Conservation (phyloP, 805 yeast genomes). For the Cyberlindnera bimundalis region DNA sequence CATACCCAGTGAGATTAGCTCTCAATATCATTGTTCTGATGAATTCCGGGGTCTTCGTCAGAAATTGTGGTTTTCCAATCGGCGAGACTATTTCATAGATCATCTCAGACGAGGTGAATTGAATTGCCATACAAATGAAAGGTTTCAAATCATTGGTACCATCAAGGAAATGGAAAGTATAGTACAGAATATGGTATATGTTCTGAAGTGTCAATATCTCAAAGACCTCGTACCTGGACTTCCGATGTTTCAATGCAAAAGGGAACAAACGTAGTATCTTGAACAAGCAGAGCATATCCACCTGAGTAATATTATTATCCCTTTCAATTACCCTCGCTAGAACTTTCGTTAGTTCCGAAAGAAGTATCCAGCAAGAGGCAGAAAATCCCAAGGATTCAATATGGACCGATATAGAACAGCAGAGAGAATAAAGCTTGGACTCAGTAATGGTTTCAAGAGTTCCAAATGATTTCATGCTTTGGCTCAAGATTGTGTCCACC, state of each 20-base stretch:
- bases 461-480: conserved; percentile 7
- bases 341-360: conserved; percentile 14
- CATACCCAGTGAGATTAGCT: conserved; percentile 16
- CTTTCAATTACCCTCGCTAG: conserved; percentile 7
- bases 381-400: conserved; percentile 10
- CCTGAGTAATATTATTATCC: conserved; percentile 15
- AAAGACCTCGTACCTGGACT: conserved; percentile 14
- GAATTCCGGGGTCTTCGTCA: conserved; percentile 18
- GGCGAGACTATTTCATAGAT: conserved; percentile 10
- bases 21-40: conserved; percentile 16
- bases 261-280: conserved; percentile 17
- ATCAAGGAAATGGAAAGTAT: conserved; percentile 9
- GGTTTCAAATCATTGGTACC: conserved; percentile 20
- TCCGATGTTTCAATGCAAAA: conserved; percentile 14
- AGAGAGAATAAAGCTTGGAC: conserved; percentile 20
- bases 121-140: conserved; percentile 12
- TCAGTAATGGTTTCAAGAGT: conserved; percentile 10
- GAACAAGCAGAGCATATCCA: conserved; percentile 21
- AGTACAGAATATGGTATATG: conserved; percentile 14
- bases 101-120: conserved; percentile 13
- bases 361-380: conserved; percentile 21
- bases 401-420: conserved; percentile 21
- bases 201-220: conserved; percentile 16
- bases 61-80: conserved; percentile 8
- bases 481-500: conserved; percentile 7